phyloP scores from a whole-genome alignment of 257 asterid genomes.

The Scutellaria minor region DNA sequence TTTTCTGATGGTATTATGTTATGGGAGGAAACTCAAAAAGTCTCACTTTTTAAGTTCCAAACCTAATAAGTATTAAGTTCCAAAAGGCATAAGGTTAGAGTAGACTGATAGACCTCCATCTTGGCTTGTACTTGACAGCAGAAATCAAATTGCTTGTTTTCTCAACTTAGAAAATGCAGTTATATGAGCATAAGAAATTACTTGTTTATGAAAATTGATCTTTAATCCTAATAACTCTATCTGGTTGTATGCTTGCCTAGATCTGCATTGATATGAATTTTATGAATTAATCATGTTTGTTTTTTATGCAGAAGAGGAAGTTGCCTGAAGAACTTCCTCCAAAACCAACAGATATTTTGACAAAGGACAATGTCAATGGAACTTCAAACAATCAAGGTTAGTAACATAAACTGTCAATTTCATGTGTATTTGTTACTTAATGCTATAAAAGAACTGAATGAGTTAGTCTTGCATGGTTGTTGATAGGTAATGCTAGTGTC shows the following conservation, averaged over 20 bases:
- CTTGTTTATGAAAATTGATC: neutral
- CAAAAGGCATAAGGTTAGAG: neutral
- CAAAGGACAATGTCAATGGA: slow-evolving; percentile 37
- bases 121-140: neutral
- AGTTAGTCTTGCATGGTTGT: slow-evolving; percentile 18
- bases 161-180: neutral
- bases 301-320: slow-evolving; percentile 57
- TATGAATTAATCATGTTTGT: neutral
- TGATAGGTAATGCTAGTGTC: slow-evolving; percentile 34
- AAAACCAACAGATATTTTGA: slow-evolving; percentile 54
- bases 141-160: neutral
- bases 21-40: no score
- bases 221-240: neutral
- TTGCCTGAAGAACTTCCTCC: slow-evolving; percentile 37
- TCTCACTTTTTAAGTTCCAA: neutral
- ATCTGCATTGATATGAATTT: slow-evolving; percentile 6
- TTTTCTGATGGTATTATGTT: no score
- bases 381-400: slow-evolving; percentile 50
- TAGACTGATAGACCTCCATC: neutral
- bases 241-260: neutral
- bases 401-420: slow-evolving; percentile 28
- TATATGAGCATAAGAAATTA: neutral
- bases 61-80: no score
- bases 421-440: neutral
- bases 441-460: neutral